phyloP scores from a whole-genome alignment of 2,329 filamentous ascomycete genomes.

The Coniella lustricola region DNA sequence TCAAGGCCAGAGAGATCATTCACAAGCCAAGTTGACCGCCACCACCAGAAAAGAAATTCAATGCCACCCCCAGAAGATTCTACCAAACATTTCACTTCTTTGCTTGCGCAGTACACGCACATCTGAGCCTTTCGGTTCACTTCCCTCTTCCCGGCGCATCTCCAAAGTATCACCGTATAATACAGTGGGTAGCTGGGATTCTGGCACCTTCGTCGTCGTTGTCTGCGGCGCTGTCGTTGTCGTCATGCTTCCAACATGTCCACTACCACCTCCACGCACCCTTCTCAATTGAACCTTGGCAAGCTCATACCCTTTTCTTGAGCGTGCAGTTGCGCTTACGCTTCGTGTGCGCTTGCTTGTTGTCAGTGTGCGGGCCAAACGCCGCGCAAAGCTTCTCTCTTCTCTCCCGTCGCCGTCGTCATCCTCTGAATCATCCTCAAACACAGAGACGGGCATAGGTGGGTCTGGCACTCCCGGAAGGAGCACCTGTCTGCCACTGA shows the following conservation, averaged over 20 bases:
- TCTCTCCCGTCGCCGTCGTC: slow-evolving; percentile 29
- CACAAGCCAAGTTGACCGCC: no score
- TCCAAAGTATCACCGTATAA: background rate
- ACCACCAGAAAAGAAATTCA: no score
- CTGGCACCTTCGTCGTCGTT: background rate
- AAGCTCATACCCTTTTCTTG: slow-evolving; percentile 11
- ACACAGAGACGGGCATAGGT: slow-evolving; percentile 33
- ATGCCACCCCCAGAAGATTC: slow-evolving; percentile 3
- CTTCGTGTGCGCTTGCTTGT: slow-evolving; percentile 23
- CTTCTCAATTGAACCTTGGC: slow-evolving; percentile 12
- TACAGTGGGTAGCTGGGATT: background rate
- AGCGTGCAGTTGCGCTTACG: slow-evolving; percentile 26
- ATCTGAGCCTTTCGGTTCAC: background rate
- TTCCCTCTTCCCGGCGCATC: background rate
- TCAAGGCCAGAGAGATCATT: no score
- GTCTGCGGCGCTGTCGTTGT: no score
- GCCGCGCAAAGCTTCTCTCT: slow-evolving; percentile 26
- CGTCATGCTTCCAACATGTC: no score
- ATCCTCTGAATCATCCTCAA: slow-evolving; percentile 37
- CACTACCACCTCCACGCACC: slow-evolving; percentile 2
- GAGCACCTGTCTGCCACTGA: no score
- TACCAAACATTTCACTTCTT: slow-evolving; percentile 12
- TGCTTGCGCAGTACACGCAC: background rate
- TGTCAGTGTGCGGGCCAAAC: slow-evolving; percentile 36
- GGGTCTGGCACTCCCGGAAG: background rate